Evolutionary conservation across 495 filamentous ascomycete genomes (phyloP).

Genomic region (Saxispiralis lemnorum): DNA sequence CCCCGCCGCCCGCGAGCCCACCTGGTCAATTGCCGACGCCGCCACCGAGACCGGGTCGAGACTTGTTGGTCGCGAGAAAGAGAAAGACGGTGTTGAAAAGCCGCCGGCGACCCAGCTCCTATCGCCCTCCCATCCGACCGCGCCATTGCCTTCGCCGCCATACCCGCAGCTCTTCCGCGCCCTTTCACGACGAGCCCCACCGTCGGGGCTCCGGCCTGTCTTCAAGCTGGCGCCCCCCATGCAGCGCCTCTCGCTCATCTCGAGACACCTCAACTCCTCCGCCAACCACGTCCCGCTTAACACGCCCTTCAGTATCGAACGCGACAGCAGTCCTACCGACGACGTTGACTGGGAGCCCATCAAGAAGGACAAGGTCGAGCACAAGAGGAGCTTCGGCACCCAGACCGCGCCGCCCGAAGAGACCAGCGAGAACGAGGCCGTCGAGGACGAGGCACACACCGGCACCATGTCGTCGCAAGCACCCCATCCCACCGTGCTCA

Average conservation of each 20-base stretch:
- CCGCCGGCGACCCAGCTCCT: no score
- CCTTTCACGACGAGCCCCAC: conserved; percentile 1
- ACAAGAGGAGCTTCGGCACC: conserved; percentile 14
- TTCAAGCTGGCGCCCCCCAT: conserved; percentile 10
- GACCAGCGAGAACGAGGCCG: conserved; percentile 12
- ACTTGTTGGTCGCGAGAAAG: no score
- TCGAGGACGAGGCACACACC: background rate
- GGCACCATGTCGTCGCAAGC: conserved; percentile 62
- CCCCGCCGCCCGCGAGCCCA: no score
- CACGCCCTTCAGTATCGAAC: conserved; percentile 51
- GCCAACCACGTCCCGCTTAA: conserved; percentile 45
- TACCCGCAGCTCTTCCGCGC: conserved; percentile 2
- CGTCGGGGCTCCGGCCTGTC: background rate
- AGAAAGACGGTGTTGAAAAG: no score
- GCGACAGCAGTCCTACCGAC: conserved; percentile 35
- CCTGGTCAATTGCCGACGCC: no score
- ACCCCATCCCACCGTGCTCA: conserved; percentile 66
- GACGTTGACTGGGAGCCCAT: conserved; percentile 40
- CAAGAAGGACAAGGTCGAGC: conserved; percentile 17
- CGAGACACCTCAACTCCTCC: conserved; percentile 51
- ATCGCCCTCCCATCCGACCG: background rate
- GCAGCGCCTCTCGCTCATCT: conserved; percentile 58
- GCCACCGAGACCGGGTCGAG: no score
- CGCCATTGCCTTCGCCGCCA: background rate
- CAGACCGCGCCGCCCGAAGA: conserved; percentile 15